phyloP scores from a whole-genome alignment of 2,329 filamentous ascomycete genomes.

The Alternaria gansuensis region DNA sequence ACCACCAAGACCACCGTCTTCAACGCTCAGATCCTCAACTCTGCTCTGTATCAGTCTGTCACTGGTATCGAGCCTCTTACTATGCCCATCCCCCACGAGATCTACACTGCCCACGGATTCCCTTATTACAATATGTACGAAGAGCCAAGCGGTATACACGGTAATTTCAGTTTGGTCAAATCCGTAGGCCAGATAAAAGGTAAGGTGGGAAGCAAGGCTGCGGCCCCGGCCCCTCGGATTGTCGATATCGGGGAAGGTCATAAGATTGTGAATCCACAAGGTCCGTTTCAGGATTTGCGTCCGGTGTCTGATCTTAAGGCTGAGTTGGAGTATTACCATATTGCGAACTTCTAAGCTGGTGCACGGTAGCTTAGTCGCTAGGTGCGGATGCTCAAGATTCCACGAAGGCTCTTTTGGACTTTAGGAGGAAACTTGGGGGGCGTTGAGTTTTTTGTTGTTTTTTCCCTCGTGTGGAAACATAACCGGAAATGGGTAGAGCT shows the following conservation, averaged over 20 bases:
- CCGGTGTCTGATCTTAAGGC: conserved; percentile 29
- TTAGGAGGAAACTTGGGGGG: neutral
- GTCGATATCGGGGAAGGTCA: neutral
- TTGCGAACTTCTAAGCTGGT: neutral
- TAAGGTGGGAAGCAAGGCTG: neutral
- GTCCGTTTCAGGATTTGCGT: conserved; percentile 28
- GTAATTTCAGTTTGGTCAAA: conserved; percentile 39
- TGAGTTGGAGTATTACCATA: conserved; percentile 15
- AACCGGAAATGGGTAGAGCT: neutral
- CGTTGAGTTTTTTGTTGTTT: neutral
- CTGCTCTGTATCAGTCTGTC: conserved; percentile 45
- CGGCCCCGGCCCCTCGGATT: neutral
- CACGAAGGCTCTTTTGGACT: neutral
- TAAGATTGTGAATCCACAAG: conserved; percentile 25
- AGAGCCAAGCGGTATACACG: conserved; percentile 39
- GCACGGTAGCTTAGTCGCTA: neutral
- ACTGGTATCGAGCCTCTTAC: conserved; percentile 50
- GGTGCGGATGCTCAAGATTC: too few species aligned
- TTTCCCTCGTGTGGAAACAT: neutral
- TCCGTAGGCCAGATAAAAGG: conserved; percentile 40
- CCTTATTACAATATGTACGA: conserved; percentile 53
- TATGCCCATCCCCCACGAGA: conserved; percentile 48
- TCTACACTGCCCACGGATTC: conserved; percentile 47
- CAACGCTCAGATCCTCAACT: conserved; percentile 56
- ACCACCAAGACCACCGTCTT: conserved; percentile 40